Evolutionary conservation across 495 filamentous ascomycete genomes (phyloP), one percentile per base, ranked within the genome.

Genomic region (Podospora comata): DNA sequence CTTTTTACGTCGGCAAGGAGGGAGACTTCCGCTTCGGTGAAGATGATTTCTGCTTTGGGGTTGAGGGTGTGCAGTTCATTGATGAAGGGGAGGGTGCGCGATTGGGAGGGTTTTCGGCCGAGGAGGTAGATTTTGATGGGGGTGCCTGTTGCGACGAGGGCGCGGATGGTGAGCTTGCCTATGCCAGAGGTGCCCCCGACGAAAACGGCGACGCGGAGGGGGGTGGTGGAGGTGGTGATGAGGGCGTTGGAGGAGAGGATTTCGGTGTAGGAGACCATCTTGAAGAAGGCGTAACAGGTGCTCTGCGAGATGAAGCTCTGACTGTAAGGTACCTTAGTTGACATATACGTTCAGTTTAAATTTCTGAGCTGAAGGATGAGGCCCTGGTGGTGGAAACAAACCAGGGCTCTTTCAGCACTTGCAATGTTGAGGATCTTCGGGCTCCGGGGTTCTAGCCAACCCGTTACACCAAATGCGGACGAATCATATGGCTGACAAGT

Each of bases 101-200:
- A 71, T 44, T 73, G 72, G 20, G 74, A 69, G 26, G 69, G 66
- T 63, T 75, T 75, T n/a, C 79, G 77, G 18, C 79, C 78, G 68
- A 80, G 65, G 13, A 80, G 55, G 66, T 80, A 81, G 65, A 77
- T 68, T 59, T 66, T 73, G 27, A 75, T 34, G 66, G 66, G 65
- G 57, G 66, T 28, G 4, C 73, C 75, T 6, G 74, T 72, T 6
- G 67, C 57, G 58, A 76, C 75, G 0, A 81, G 64, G 63, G 70
- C 75, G 26, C 48, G 65, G 28, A 78, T 56, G 0, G 78, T 76
- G 48, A 70, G 27, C 67, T 79, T 76, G 34, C 79, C 79, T 58
- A 81, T 79, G 48, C 79, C 79, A 15, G 75, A 75, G 2, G 79
- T 81, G 4, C 76, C 79, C 53, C 79, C 79, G 53, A 74, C 73